phyloP scores from a whole-genome alignment of 352 stramenopile species.

The Globisporangium nunn region DNA sequence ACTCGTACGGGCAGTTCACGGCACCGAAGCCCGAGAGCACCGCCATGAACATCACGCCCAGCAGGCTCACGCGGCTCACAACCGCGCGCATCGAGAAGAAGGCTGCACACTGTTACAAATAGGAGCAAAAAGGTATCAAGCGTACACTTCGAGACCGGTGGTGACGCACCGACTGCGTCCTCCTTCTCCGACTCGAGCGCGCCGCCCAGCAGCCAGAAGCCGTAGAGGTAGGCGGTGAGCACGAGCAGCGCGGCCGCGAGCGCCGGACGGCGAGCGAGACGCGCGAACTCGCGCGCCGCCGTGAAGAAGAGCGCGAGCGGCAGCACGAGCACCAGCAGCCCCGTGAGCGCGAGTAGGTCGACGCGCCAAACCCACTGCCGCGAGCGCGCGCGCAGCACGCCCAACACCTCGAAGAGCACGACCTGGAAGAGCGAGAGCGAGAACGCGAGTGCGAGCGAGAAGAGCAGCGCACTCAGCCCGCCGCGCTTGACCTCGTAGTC shows the following conservation, averaged over 20 bases:
- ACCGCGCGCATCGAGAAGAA: constrained; percentile 78
- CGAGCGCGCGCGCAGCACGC: constrained; percentile 47
- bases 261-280: constrained; percentile 18
- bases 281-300: constrained; percentile 52
- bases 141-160: too few species aligned
- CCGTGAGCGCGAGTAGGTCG: constrained; percentile 72
- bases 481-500: constrained; percentile 70
- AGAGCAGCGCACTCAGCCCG: constrained; percentile 54
- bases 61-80: constrained; percentile 72
- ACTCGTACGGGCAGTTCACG: constrained; percentile 83
- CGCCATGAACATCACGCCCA: constrained; percentile 81
- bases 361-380: constrained; percentile 74
- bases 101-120: too few species aligned
- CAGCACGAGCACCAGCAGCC: constrained; percentile 68
- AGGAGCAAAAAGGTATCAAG: too few species aligned
- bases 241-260: constrained; percentile 14
- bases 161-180: constrained; percentile 24
- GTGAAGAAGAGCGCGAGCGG: constrained; percentile 74
- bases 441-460: constrained; percentile 68
- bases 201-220: constrained; percentile 62
- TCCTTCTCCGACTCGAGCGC: constrained; percentile 32
- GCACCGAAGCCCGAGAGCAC: constrained; percentile 76
- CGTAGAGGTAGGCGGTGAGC: constrained; percentile 57
- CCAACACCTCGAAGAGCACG: constrained; percentile 76
- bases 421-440: constrained; percentile 78